Evolutionary conservation across 2,329 filamentous ascomycete species (phyloP), one percentile per base, ranked within the genome.

Genomic region (Zymoseptoria passerinii): DNA sequence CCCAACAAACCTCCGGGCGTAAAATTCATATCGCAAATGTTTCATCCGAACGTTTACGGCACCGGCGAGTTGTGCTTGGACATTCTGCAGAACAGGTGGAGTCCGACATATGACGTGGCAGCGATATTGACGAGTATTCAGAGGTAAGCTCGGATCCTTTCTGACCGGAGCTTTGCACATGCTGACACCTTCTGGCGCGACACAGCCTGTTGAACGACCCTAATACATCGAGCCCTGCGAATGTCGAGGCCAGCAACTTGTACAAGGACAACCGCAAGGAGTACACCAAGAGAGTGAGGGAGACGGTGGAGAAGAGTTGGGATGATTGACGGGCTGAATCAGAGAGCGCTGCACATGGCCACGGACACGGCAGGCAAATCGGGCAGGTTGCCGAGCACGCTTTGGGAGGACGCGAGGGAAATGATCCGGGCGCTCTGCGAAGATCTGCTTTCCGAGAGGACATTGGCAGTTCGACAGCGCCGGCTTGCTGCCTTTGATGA

Each of bases 291-390:
- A 82, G 92, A 18, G 94, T 99, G 50, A 82, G 91, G 52, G 94
- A 97, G 78, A 96, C 92, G 0, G 94, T 99, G 16, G 94, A 99
- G 80, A 97, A 96, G 83, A 97, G 92, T 78, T 99, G 94, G 94
- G 94, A 97, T 64, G 92, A 96, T 29, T 66, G 50, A 52, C 19
- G 23, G 13, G 2, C 7, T 4, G 5, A 13, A 44, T 13, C 9
- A 16, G 7, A 44, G 3, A 44, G 10, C 7, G 35, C 35, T 35
- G 9, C 13, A 7, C 10, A 44, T 16, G n/a, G 35, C 35, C n/a
- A n/a, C 35, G 35, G 13, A 44, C 2, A 44, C 23, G 35, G 35
- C 35, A 44, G 35, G 13, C 35, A 44, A 13, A 4, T 13, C n/a
- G 35, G 35, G 35, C 35, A 7, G 35, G 5, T 13, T 13, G 35